phyloP scores from a whole-genome alignment of 2,329 filamentous ascomycete species.

The Penicillium sp. region DNA sequence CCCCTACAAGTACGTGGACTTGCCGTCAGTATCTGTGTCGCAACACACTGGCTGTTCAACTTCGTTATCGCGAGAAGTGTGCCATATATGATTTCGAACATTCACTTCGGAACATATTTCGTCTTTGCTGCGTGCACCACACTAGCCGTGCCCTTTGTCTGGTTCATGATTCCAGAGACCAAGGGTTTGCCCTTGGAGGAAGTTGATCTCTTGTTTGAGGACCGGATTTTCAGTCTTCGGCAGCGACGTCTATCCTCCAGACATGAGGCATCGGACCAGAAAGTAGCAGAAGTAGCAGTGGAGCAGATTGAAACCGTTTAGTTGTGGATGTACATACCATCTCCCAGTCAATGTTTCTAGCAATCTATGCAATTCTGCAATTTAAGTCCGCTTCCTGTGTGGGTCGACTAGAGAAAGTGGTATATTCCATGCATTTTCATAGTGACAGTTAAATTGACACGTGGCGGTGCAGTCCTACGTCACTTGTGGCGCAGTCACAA shows the following conservation, averaged over 20 bases:
- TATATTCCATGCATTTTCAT: too few relatives aligned
- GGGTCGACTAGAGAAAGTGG: too few relatives aligned
- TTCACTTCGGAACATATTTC: slow-evolving; percentile 20
- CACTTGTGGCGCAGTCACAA: slow-evolving; percentile 30
- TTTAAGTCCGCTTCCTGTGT: too few relatives aligned
- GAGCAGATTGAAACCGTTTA: slow-evolving; percentile 2
- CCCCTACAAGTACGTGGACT: slow-evolving; percentile 59
- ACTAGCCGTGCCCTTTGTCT: slow-evolving; percentile 18
- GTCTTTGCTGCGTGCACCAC: slow-evolving; percentile 17
- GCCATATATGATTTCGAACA: slow-evolving; percentile 53
- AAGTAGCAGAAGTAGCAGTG: neutral
- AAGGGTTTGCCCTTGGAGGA: slow-evolving; percentile 29
- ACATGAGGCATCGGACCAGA: neutral
- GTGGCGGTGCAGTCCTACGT: slow-evolving; percentile 34
- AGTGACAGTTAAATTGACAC: slow-evolving; percentile 1
- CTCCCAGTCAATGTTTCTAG: too few relatives aligned
- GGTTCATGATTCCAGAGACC: slow-evolving; percentile 28
- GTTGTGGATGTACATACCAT: too few relatives aligned
- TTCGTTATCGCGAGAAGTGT: slow-evolving; percentile 63
- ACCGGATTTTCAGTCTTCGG: neutral
- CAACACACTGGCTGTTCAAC: slow-evolving; percentile 67
- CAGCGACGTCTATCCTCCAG: too few relatives aligned
- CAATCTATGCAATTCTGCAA: too few relatives aligned
- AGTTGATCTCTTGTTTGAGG: slow-evolving; percentile 24
- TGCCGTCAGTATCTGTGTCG: slow-evolving; percentile 62